phyloP scores from a whole-genome alignment of 2,329 filamentous ascomycete genomes.

The Fusarium transvaalense region DNA sequence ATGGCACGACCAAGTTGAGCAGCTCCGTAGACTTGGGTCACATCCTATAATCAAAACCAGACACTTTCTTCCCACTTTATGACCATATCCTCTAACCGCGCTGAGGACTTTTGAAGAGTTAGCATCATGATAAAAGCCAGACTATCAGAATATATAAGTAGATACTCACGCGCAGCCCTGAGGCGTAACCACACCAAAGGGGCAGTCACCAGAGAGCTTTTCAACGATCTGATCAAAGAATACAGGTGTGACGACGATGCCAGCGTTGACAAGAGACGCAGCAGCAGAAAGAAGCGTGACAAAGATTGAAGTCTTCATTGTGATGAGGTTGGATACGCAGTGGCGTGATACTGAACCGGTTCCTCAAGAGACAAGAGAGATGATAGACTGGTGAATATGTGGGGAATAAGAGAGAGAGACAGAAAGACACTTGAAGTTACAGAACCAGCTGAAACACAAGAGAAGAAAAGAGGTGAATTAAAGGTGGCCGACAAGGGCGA shows the following conservation, averaged over 20 bases:
- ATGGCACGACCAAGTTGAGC: conserved; percentile 1
- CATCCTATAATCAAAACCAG: not conserved
- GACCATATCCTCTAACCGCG: conserved; percentile 26
- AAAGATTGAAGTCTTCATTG: conserved; percentile 50
- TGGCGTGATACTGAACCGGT: conserved; percentile 17
- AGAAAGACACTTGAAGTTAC: conserved; percentile 23
- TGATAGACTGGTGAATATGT: not conserved
- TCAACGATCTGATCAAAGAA: conserved; percentile 64
- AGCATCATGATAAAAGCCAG: not conserved
- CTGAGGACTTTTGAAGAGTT: conserved; percentile 29
- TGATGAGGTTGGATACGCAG: conserved; percentile 9
- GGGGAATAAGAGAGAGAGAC: not conserved
- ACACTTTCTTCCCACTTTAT: not conserved
- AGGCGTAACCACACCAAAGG: conserved; percentile 68
- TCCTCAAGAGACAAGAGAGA: not conserved
- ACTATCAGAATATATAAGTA: not conserved
- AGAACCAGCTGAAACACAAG: conserved; percentile 41
- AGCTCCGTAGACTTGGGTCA: not conserved
- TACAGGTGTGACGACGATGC: conserved; percentile 68
- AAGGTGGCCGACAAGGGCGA: conserved; percentile 21
- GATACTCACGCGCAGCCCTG: conserved; percentile 68
- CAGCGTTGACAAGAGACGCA: conserved; percentile 63
- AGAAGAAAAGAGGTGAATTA: not conserved
- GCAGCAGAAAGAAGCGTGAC: conserved; percentile 58
- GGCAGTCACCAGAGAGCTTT: conserved; percentile 64